Percentiles rank a stretch among this genome's conserved stretches.
These are phyloP conservation scores for Williopsis jadinii DNA, from an alignment of 1,139 yeast species.

Conservation along the genomic window DNA sequence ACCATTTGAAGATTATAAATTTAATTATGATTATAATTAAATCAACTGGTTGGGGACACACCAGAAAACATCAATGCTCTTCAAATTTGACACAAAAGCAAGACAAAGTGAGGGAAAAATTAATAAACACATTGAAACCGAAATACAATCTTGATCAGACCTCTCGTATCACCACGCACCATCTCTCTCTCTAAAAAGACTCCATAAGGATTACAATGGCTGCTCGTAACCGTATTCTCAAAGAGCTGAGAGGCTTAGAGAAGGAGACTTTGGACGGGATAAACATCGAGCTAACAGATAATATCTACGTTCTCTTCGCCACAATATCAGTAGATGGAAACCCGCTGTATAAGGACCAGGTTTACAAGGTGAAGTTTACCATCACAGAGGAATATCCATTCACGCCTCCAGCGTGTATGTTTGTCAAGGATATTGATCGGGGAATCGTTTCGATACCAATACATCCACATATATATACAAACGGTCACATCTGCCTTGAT, in stretches of 20 bases:
- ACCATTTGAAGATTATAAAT: no score
- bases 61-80: no score
- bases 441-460: constrained; percentile 37
- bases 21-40: no score
- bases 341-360: constrained; percentile 23
- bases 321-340: constrained; percentile 21
- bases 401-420: constrained; percentile 55
- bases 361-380: constrained; percentile 34
- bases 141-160: no score
- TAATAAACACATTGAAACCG: no score
- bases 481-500: constrained; percentile 68
- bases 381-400: constrained; percentile 53
- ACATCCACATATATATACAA: constrained; percentile 69
- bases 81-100: no score
- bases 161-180: no score
- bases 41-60: no score
- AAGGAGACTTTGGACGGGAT: constrained; percentile 11
- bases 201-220: constrained; percentile 1
- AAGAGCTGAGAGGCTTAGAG: constrained; percentile 15
- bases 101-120: no score
- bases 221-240: constrained; percentile 13
- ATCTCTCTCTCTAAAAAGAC: background rate
- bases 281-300: constrained; percentile 13
- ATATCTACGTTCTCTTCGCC: constrained; percentile 15
- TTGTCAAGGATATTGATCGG: constrained; percentile 26